Conservation (phyloP, 768 basidiomycete genomes). For the Trametes sanguinea region DNA sequence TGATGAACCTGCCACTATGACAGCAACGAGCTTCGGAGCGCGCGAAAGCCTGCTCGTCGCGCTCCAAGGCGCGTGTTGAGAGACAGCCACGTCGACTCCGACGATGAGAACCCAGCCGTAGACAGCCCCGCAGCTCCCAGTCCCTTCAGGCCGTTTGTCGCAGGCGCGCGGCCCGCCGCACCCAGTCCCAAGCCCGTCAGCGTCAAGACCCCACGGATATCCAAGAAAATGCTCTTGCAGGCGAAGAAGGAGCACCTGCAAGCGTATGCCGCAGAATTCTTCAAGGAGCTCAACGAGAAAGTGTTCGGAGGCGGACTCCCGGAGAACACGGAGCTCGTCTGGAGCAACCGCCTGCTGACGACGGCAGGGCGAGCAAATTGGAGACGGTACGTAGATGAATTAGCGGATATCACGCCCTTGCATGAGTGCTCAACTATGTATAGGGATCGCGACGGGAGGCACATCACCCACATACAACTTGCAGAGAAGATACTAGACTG, state of each 20-base stretch:
- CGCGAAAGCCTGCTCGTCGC: slow-evolving; percentile 46
- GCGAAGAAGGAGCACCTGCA: slow-evolving; percentile 48
- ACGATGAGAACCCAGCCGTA: background rate
- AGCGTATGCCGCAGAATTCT: slow-evolving; percentile 59
- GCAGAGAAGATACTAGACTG: slow-evolving; percentile 80
- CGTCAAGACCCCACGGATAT: slow-evolving; percentile 25
- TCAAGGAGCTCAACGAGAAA: slow-evolving; percentile 55
- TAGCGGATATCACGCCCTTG: background rate
- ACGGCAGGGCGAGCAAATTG: slow-evolving; percentile 74
- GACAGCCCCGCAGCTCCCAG: slow-evolving; percentile 1
- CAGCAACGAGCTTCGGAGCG: slow-evolving; percentile 51
- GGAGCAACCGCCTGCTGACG: slow-evolving; percentile 65
- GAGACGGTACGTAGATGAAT: slow-evolving; percentile 45
- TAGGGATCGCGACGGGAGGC: slow-evolving; percentile 59
- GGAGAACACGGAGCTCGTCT: slow-evolving; percentile 53
- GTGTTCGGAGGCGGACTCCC: slow-evolving; percentile 62
- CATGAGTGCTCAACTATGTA: background rate
- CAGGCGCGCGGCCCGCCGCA: background rate
- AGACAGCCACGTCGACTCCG: background rate
- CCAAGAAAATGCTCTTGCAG: slow-evolving; percentile 45
- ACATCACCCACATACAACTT: slow-evolving; percentile 70
- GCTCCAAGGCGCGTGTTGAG: background rate
- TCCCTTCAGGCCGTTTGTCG: background rate
- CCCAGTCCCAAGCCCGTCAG: slow-evolving; percentile 6
- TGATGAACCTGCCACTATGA: no score